Evolutionary conservation across 2,329 filamentous ascomycete genomes (phyloP).

Genomic region (Elsinoe batatas): DNA sequence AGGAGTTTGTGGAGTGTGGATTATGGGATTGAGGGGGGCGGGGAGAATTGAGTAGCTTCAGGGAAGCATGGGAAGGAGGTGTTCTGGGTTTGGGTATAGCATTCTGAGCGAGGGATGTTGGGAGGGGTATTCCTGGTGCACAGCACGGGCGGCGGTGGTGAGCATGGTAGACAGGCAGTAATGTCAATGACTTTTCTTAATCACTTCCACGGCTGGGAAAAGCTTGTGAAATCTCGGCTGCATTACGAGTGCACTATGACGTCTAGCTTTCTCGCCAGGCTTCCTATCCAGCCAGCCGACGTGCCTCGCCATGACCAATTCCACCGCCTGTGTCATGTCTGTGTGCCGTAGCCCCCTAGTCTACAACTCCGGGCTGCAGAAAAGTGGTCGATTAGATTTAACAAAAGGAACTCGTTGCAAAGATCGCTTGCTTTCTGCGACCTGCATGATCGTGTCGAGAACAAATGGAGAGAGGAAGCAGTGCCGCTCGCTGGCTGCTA

Average conservation of each 20-base stretch:
- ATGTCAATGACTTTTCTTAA: too few relatives aligned
- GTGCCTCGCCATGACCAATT: not conserved
- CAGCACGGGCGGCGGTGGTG: too few relatives aligned
- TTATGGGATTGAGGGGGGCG: conserved; percentile 5
- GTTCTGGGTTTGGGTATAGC: not conserved
- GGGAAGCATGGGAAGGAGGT: not conserved
- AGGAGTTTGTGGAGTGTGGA: conserved; percentile 17
- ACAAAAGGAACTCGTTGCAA: conserved; percentile 8
- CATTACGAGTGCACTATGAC: not conserved
- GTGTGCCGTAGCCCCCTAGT: not conserved
- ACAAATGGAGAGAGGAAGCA: not conserved
- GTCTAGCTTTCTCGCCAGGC: not conserved
- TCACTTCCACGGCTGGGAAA: too few relatives aligned
- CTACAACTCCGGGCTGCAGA: conserved; percentile 10
- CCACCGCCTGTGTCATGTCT: not conserved
- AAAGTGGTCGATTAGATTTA: not conserved
- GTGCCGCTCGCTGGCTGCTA: not conserved
- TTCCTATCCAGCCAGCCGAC: not conserved
- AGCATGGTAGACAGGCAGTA: too few relatives aligned
- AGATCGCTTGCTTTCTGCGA: not conserved
- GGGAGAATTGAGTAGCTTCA: not conserved
- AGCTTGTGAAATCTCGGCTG: not conserved
- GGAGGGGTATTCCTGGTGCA: too few relatives aligned
- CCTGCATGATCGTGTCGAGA: not conserved
- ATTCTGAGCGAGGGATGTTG: not conserved